These are phyloP conservation scores for Rhododendron ferrugineum DNA, from an alignment of 148 eudicot species.

Conservation along the genomic window DNA sequence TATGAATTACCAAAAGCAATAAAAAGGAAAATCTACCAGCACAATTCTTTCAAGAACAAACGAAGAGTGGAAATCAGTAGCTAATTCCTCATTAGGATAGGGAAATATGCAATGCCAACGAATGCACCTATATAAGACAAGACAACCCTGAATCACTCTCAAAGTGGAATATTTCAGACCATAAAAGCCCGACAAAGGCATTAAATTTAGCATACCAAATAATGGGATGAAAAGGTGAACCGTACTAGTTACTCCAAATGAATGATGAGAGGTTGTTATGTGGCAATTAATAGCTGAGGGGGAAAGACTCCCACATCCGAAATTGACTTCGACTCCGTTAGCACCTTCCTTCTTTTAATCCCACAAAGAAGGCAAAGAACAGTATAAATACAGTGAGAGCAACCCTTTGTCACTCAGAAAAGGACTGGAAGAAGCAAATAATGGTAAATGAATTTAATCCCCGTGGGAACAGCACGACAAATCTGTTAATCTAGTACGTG, in stretches of 20 bases:
- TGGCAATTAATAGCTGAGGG: slow-evolving; percentile 19
- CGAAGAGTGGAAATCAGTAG: background rate
- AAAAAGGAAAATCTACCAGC: background rate
- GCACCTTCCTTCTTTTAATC: background rate
- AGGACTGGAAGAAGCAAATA: slow-evolving; percentile 6
- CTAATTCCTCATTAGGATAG: background rate
- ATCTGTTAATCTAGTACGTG: background rate
- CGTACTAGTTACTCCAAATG: slow-evolving; percentile 4
- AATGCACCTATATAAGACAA: background rate
- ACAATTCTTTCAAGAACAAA: background rate
- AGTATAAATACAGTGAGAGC: background rate
- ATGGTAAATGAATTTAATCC: slow-evolving; percentile 4
- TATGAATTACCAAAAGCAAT: background rate
- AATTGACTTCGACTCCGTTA: too few species aligned
- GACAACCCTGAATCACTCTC: background rate
- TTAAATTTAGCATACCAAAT: background rate
- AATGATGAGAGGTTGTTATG: slow-evolving; percentile 25
- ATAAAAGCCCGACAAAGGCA: background rate
- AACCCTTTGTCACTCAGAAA: slow-evolving; percentile 1
- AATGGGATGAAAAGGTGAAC: background rate
- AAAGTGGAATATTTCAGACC: background rate
- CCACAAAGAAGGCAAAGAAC: background rate
- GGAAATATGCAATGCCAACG: background rate
- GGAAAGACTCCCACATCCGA: background rate
- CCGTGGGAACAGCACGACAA: background rate